phyloP scores from a whole-genome alignment of 352 stramenopile species.

The Pythium brachiatum region DNA sequence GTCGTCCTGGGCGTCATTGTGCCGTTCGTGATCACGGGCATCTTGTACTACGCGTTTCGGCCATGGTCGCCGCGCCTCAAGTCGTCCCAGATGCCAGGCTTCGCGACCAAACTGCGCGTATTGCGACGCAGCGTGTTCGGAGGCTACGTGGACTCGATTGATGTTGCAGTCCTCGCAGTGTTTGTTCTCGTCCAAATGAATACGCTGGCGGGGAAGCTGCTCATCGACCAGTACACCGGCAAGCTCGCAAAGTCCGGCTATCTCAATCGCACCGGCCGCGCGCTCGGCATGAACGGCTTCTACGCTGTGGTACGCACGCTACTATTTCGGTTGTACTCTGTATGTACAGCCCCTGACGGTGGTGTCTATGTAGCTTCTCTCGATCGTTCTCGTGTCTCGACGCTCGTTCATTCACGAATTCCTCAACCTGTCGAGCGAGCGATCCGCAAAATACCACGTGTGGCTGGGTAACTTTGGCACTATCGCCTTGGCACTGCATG shows the following conservation, averaged over 20 bases:
- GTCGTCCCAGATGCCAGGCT: constrained; percentile 2
- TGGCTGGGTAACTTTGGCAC: constrained; percentile 54
- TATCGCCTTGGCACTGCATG: constrained; percentile 44
- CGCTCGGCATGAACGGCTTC: constrained; percentile 66
- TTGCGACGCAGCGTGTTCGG: constrained; percentile 11
- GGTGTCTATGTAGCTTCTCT: constrained; percentile 32
- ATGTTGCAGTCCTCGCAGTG: constrained; percentile 35
- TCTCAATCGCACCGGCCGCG: constrained; percentile 43
- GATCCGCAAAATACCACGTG: constrained; percentile 59
- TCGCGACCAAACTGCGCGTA: constrained; percentile 8
- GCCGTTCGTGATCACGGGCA: constrained; percentile 20
- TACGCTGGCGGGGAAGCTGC: constrained; percentile 56
- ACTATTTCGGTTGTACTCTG: neutral
- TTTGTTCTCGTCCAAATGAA: constrained; percentile 65
- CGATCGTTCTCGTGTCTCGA: constrained; percentile 55
- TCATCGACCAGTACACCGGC: constrained; percentile 59
- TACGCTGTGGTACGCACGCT: constrained; percentile 20
- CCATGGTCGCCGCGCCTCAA: constrained; percentile 10
- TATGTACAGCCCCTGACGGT: neutral
- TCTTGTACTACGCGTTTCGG: constrained; percentile 19
- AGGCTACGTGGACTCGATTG: constrained; percentile 40
- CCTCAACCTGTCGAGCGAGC: constrained; percentile 52
- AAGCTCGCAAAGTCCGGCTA: constrained; percentile 63
- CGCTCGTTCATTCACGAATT: constrained; percentile 68
- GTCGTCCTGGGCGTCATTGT: constrained; percentile 10